A percentile compares a stretch with the other conserved stretches of the same genome.
Evolutionary conservation across 345 rosid genomes (phyloP).

Genomic region (Eucalyptus albens): DNA sequence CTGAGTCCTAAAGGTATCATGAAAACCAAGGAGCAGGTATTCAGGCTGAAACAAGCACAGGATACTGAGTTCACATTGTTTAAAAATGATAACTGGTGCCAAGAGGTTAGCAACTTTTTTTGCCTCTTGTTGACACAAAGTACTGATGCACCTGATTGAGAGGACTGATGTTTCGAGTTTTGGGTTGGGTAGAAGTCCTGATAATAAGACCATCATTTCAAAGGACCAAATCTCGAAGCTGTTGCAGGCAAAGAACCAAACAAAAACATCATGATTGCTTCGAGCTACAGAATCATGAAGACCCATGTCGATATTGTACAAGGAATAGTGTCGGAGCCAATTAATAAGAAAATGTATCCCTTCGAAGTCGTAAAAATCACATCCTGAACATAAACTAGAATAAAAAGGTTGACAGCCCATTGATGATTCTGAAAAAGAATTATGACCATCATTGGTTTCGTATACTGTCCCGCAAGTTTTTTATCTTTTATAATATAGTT

Average conservation of each 20-base stretch:
- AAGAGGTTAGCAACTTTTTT: not conserved
- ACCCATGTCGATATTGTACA: not conserved
- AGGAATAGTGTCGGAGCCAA: no score
- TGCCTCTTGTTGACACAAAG: not conserved
- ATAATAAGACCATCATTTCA: not conserved
- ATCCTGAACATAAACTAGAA: not conserved
- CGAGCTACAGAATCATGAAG: not conserved
- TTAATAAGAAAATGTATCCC: not conserved
- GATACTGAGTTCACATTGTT: not conserved
- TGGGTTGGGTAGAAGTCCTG: not conserved
- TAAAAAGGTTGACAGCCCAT: not conserved
- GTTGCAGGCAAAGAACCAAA: not conserved
- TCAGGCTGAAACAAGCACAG: not conserved
- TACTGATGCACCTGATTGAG: not conserved
- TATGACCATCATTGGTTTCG: not conserved
- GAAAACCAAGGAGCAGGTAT: not conserved
- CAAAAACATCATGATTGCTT: not conserved
- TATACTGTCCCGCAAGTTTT: not conserved
- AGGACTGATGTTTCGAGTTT: not conserved
- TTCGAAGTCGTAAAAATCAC: not conserved
- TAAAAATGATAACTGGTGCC: not conserved
- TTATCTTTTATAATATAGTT: not conserved
- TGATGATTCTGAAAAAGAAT: not conserved
- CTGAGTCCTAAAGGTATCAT: conserved; percentile 12
- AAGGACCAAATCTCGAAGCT: not conserved